A percentile compares a stretch with the other conserved stretches of the same genome.
Evolutionary conservation across 2,329 filamentous ascomycete species (phyloP).

Genomic region (Calonectria montana): DNA sequence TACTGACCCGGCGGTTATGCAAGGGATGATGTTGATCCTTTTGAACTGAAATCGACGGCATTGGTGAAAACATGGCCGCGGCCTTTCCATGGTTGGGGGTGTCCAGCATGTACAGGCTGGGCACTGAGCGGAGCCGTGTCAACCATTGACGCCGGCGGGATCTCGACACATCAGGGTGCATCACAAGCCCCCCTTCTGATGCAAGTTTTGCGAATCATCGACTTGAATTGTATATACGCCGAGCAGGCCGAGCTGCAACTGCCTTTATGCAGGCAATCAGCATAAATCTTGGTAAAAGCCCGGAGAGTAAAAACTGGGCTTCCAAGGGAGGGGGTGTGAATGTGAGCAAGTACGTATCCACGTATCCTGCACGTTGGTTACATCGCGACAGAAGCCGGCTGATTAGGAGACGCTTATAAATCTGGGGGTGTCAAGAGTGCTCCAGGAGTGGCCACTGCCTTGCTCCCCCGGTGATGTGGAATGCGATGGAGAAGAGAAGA

Average conservation of each 20-base stretch:
- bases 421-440: slow-evolving; percentile 26
- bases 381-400: slow-evolving; percentile 28
- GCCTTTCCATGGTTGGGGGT: background rate
- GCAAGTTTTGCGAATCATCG: slow-evolving; percentile 4
- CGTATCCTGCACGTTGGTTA: slow-evolving; percentile 34
- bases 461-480: background rate
- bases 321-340: slow-evolving; percentile 23
- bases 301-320: slow-evolving; percentile 24
- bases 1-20: slow-evolving; percentile 4
- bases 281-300: slow-evolving; percentile 17
- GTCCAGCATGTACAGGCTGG: background rate
- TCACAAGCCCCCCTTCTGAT: slow-evolving; percentile 7
- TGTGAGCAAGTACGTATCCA: slow-evolving; percentile 25
- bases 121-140: slow-evolving; percentile 10
- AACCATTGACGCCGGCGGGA: slow-evolving; percentile 18
- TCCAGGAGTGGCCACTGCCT: slow-evolving; percentile 4
- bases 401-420: slow-evolving; percentile 37
- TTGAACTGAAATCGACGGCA: background rate
- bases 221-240: background rate
- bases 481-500: background rate
- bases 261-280: slow-evolving; percentile 18
- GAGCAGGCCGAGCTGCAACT: background rate
- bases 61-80: slow-evolving; percentile 15
- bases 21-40: slow-evolving; percentile 3
- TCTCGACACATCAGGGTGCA: slow-evolving; percentile 20